phyloP scores from a whole-genome alignment of 768 basidiomycete genomes.

The Calocybe indica region DNA sequence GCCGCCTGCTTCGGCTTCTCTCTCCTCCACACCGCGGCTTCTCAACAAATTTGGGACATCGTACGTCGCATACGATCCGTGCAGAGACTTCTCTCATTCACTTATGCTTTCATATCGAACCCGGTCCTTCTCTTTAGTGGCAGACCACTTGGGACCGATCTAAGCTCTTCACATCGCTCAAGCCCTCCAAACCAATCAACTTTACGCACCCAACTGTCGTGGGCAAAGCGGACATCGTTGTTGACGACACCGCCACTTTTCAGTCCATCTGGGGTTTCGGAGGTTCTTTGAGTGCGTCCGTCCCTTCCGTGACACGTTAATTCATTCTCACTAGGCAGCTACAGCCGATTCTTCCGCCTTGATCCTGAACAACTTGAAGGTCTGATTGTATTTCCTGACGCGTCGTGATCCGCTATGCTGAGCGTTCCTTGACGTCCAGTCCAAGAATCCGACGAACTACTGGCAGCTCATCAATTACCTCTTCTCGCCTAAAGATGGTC shows the following conservation, averaged over 20 bases:
- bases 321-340: background rate
- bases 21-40: conserved; percentile 19
- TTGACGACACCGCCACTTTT: conserved; percentile 47
- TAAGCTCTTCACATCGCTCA: conserved; percentile 42
- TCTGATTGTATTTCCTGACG: conserved; percentile 10
- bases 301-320: background rate
- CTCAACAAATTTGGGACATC: conserved; percentile 51
- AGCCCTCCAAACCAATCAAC: conserved; percentile 41
- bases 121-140: conserved; percentile 31
- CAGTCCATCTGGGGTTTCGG: conserved; percentile 65
- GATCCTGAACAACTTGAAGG: conserved; percentile 58
- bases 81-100: no score
- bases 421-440: conserved; percentile 21
- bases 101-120: background rate
- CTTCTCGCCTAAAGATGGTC: conserved; percentile 54
- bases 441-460: conserved; percentile 47
- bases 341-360: conserved; percentile 66
- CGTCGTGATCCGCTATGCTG: background rate
- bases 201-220: conserved; percentile 46
- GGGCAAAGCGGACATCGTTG: conserved; percentile 52
- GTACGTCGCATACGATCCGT: conserved; percentile 22
- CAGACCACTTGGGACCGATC: conserved; percentile 48
- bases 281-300: conserved; percentile 47
- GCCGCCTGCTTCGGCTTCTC: conserved; percentile 8
- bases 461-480: conserved; percentile 50